Evolutionary conservation across 305 asterid genomes (phyloP).

Genomic region (Fraxinus velutina): DNA sequence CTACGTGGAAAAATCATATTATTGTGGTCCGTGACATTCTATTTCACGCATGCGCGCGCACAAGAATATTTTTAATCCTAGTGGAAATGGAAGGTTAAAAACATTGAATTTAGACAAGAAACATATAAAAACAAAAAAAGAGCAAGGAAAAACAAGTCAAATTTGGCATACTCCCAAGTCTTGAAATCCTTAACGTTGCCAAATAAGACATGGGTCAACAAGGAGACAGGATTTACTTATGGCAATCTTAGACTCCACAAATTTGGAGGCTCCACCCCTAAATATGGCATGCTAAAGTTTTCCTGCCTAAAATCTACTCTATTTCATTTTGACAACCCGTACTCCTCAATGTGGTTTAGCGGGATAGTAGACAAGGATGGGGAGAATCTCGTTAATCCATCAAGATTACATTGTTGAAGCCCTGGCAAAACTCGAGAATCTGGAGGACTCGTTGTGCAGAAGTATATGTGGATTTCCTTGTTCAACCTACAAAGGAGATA

Average conservation of each 20-base stretch:
- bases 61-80: background rate
- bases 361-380: background rate
- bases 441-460: slow-evolving; percentile 47
- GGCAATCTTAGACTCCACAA: background rate
- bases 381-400: background rate
- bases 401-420: slow-evolving; percentile 64
- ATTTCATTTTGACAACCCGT: background rate
- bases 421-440: slow-evolving; percentile 68
- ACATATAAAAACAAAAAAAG: background rate
- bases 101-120: background rate
- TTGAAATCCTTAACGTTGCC: background rate
- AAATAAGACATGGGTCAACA: background rate
- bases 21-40: background rate
- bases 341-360: background rate
- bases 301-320: background rate
- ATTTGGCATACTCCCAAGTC: background rate
- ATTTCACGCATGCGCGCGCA: background rate
- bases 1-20: background rate
- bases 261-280: background rate
- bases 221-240: background rate
- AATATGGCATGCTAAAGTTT: background rate
- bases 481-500: slow-evolving; percentile 51
- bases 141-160: background rate
- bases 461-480: slow-evolving; percentile 77
- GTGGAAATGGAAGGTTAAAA: background rate